These are phyloP conservation scores for Crithidia acanthocephali DNA, from an alignment of 208 protist species.

Conservation along the genomic window DNA sequence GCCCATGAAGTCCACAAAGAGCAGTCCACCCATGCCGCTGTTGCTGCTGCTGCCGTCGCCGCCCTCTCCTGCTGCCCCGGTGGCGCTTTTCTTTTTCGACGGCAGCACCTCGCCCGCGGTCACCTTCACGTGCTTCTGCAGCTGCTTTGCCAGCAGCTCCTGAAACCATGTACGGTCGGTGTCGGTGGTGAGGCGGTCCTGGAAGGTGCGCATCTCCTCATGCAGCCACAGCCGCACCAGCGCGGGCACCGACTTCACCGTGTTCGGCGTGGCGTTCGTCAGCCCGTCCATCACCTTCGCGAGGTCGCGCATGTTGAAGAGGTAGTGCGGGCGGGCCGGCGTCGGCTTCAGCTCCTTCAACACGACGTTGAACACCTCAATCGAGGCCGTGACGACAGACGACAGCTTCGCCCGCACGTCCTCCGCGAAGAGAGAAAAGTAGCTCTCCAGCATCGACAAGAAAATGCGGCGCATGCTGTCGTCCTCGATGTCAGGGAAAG, in stretches of 20 bases:
- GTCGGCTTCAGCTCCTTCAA: slow-evolving; percentile 96
- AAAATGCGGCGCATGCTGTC: slow-evolving; percentile 97
- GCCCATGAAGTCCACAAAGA: slow-evolving; percentile 97
- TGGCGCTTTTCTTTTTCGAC: background rate
- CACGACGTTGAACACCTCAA: slow-evolving; percentile 96
- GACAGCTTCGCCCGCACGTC: slow-evolving; percentile 74
- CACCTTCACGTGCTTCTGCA: slow-evolving; percentile 86
- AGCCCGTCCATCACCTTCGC: slow-evolving; percentile 98
- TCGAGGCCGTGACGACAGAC: slow-evolving; percentile 92
- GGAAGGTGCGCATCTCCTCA: slow-evolving; percentile 95
- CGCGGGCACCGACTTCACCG: slow-evolving; percentile 44
- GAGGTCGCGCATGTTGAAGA: slow-evolving; percentile 99
- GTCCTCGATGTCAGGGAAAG: slow-evolving; percentile 96
- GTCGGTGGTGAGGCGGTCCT: slow-evolving; percentile 94
- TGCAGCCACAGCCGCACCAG: slow-evolving; percentile 96
- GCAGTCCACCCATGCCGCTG: slow-evolving; percentile 36
- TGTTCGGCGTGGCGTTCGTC: slow-evolving; percentile 80
- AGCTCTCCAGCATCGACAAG: slow-evolving; percentile 94
- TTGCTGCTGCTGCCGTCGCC: too few species aligned
- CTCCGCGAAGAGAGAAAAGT: slow-evolving; percentile 89
- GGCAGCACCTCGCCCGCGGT: slow-evolving; percentile 70
- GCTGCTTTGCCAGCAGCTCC: slow-evolving; percentile 71
- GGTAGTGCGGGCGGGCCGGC: slow-evolving; percentile 98
- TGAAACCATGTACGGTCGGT: slow-evolving; percentile 95
- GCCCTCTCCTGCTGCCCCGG: background rate